Evolutionary conservation across 306 rosid genomes (phyloP).

Genomic region (Prunus fruticosa): DNA sequence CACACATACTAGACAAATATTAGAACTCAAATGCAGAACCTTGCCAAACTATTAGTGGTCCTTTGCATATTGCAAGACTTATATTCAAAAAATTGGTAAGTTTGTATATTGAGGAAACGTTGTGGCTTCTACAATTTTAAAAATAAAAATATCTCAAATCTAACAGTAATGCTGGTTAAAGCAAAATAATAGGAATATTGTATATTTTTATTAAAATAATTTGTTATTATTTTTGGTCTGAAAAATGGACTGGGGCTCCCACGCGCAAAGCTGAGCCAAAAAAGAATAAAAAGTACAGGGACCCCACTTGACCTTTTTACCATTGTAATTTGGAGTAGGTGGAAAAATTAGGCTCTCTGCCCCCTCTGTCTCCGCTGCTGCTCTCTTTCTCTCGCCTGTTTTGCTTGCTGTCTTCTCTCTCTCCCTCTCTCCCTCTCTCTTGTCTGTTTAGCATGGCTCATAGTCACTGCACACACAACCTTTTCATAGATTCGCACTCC

Average conservation of each 20-base stretch:
- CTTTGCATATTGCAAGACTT: no score
- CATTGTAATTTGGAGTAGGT: neutral
- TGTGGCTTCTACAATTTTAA: no score
- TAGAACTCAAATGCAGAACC: no score
- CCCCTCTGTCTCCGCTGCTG: no score
- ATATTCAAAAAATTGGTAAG: no score
- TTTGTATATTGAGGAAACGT: no score
- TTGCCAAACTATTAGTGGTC: no score
- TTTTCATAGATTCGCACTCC: neutral
- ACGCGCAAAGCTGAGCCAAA: conserved; percentile 5
- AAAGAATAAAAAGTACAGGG: neutral
- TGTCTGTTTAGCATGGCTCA: neutral
- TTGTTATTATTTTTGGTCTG: neutral
- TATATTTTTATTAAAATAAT: neutral
- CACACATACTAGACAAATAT: no score
- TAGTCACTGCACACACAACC: neutral
- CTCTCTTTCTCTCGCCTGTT: neutral
- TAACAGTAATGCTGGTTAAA: no score
- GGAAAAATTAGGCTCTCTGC: neutral
- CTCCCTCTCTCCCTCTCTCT: no score
- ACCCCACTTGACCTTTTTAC: conserved; percentile 3
- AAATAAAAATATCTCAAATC: neutral
- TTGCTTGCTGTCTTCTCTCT: no score
- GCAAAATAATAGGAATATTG: neutral
- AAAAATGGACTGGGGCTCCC: neutral